These are phyloP conservation scores for Evansstolkia leycettana DNA, from an alignment of 495 filamentous ascomycete species.

Conservation along the genomic window DNA sequence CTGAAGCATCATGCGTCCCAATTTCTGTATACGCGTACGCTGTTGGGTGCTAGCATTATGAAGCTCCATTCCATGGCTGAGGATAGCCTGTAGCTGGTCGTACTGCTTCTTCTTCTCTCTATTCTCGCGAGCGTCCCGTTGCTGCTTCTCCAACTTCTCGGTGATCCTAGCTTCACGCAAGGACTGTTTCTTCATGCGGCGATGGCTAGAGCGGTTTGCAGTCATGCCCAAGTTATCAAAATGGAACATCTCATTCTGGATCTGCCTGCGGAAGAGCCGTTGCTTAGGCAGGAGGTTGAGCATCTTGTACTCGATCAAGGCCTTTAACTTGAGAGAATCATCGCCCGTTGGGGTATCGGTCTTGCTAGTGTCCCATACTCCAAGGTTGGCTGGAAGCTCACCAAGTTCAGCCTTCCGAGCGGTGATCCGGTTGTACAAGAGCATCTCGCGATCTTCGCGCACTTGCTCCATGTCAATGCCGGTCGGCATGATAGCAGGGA, in stretches of 20 bases:
- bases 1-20: slow-evolving; percentile 72
- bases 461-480: slow-evolving; percentile 71
- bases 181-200: slow-evolving; percentile 92
- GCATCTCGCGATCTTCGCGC: slow-evolving; percentile 71
- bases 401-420: slow-evolving; percentile 74
- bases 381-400: slow-evolving; percentile 66
- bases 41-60: slow-evolving; percentile 40
- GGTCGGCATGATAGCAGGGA: slow-evolving; percentile 76
- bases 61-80: slow-evolving; percentile 57
- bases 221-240: slow-evolving; percentile 93
- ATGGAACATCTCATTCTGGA: slow-evolving; percentile 80
- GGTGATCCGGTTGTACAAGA: slow-evolving; percentile 79
- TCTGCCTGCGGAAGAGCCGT: slow-evolving; percentile 66
- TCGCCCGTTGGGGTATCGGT: slow-evolving; percentile 59
- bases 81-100: slow-evolving; percentile 69
- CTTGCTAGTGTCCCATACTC: slow-evolving; percentile 67
- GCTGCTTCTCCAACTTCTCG: slow-evolving; percentile 97
- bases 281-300: slow-evolving; percentile 76
- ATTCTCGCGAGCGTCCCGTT: slow-evolving; percentile 84
- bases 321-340: slow-evolving; percentile 75
- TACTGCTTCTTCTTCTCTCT: slow-evolving; percentile 93
- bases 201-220: slow-evolving; percentile 75
- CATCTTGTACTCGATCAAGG: slow-evolving; percentile 85
- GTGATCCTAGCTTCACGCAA: slow-evolving; percentile 93
- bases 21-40: slow-evolving; percentile 60